Evolutionary conservation across 106 monocot species (phyloP).

Genomic region (Xerophyta viscosa): DNA sequence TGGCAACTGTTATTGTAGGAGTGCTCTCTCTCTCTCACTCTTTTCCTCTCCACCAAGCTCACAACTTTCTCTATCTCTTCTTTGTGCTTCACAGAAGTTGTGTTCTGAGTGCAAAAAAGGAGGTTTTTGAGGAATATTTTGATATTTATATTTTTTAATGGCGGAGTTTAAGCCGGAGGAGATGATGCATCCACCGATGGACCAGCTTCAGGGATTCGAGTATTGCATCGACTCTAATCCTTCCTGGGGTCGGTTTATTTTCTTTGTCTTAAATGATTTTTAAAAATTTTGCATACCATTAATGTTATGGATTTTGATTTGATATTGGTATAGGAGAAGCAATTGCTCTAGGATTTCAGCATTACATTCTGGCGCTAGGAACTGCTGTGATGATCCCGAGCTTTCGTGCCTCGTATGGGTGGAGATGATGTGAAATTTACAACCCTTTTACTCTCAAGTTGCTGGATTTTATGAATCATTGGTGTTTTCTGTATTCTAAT

Average conservation of each 20-base stretch:
- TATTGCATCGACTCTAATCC: conserved; percentile 98
- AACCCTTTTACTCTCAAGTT: not conserved
- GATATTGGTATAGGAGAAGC: conserved; percentile 41
- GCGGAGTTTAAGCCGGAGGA: conserved; percentile 76
- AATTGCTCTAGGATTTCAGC: conserved; percentile 75
- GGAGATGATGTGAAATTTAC: conserved; percentile 29
- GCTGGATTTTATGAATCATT: not conserved
- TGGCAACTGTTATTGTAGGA: too few relatives aligned
- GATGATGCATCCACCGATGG: conserved; percentile 77
- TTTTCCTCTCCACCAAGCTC: too few relatives aligned
- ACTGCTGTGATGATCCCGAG: conserved; percentile 97
- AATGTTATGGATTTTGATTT: not conserved
- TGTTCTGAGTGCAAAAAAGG: too few relatives aligned
- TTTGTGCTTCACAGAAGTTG: too few relatives aligned
- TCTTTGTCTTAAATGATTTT: not conserved
- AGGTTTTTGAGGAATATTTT: too few relatives aligned
- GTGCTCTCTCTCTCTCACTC: too few relatives aligned
- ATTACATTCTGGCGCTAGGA: conserved; percentile 77
- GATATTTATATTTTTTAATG: too few relatives aligned
- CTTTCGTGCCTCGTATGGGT: conserved; percentile 51
- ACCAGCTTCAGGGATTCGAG: conserved; percentile 92
- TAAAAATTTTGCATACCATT: not conserved
- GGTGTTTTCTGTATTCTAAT: not conserved
- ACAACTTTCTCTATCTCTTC: too few relatives aligned
- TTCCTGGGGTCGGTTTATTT: conserved; percentile 52